Evolutionary conservation across 1,284 basidiomycete genomes (phyloP), one percentile per base, ranked within the genome.

Genomic region (Mycosarcoma maydis): DNA sequence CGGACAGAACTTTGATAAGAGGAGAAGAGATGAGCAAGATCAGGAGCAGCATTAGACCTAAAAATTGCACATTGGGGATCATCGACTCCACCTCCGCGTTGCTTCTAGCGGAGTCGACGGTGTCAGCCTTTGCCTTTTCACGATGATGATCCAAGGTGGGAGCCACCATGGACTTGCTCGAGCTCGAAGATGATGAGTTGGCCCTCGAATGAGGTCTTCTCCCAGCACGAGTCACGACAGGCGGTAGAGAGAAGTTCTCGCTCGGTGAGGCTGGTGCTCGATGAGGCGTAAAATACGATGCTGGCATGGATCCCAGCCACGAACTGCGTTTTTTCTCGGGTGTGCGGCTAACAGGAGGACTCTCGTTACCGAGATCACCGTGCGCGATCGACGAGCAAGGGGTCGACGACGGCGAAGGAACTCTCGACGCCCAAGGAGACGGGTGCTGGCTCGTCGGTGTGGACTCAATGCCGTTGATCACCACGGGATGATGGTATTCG

Each of bases 1-100:
- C 55, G n/a, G 66, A 69, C n/a, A 69, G 47, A 16, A 69, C 22
- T 44, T 69, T 69, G 47, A 69, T 69, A 26, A 69, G 55, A 0
- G 66, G 59, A 6, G 66, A 69, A 16, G 66, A 69, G 43, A 69
- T 57, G 39, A 69, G 55, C 24, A 69, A 26, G 13, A 69, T 57
- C 54, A 69, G 40, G 22, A 69, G 50, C 34, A 69, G 55, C 50
- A 68, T 49, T 27, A 69, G 36, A 3, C 50, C 59, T 29, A 58
- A 39, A 37, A 58, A 69, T 11, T 69, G 59, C 6, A 59, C 59
- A 22, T 69, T 69, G 4, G 66, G 66, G 1, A 38, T 41, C 14
- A 62, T 16, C 20, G 55, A 24, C 6, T 14, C 23, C 19, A 11
- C 22, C 22, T 54, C 20, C 10, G 30, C 34, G 19, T 22, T 23